phyloP scores from a whole-genome alignment of 2,329 filamentous ascomycete species.

The Plectosphaerella plurivora region DNA sequence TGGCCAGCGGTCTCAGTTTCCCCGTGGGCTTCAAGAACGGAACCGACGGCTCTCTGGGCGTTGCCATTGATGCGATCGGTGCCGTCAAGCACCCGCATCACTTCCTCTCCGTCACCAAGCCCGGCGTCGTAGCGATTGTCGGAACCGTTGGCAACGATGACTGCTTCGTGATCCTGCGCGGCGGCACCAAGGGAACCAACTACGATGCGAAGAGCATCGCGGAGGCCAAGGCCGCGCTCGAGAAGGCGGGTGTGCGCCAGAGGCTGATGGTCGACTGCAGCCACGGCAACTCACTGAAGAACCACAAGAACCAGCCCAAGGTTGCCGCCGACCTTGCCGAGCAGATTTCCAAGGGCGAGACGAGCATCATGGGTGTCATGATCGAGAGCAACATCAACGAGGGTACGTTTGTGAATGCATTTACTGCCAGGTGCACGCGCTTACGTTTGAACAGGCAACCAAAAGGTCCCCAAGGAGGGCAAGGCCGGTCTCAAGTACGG shows the following conservation, averaged over 20 bases:
- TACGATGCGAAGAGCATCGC: conserved; percentile 82
- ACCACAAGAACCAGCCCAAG: conserved; percentile 96
- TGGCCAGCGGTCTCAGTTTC: conserved; percentile 92
- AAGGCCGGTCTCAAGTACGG: conserved; percentile 84
- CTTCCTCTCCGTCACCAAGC: conserved; percentile 96
- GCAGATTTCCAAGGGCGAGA: conserved; percentile 82
- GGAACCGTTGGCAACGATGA: conserved; percentile 93
- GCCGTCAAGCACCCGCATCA: conserved; percentile 89
- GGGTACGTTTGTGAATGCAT: conserved; percentile 45
- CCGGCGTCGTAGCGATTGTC: conserved; percentile 89
- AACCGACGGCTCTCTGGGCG: conserved; percentile 83
- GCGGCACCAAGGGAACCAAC: conserved; percentile 90
- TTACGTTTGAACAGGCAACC: conserved; percentile 56
- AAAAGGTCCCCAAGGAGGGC: conserved; percentile 88
- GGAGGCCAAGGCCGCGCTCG: conserved; percentile 75
- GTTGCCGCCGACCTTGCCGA: conserved; percentile 77
- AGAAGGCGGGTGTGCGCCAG: conserved; percentile 67
- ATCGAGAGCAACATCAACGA: conserved; percentile 97
- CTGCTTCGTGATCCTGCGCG: conserved; percentile 93
- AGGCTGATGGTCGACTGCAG: conserved; percentile 97
- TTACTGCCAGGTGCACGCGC: background rate
- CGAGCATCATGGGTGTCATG: conserved; percentile 94
- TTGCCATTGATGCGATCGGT: conserved; percentile 93
- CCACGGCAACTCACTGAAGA: conserved; percentile 92
- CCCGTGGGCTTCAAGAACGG: conserved; percentile 99